phyloP scores from a whole-genome alignment of 306 rosid species.

The Trifolium dubium region DNA sequence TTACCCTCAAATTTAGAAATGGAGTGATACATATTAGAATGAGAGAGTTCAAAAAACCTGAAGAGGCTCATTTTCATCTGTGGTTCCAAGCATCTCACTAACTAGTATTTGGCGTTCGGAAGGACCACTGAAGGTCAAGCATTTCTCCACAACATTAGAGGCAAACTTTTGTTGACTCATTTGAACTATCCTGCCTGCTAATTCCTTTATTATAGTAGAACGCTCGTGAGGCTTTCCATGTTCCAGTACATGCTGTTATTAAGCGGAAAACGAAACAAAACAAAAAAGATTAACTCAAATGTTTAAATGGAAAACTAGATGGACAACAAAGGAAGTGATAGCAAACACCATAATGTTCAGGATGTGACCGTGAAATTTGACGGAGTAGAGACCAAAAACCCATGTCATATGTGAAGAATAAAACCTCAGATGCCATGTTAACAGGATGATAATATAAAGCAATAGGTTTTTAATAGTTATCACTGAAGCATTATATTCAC shows the following conservation, averaged over 20 bases:
- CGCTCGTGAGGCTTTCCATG: conserved; percentile 95
- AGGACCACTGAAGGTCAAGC: conserved; percentile 88
- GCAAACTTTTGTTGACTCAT: conserved; percentile 32
- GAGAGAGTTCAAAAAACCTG: conserved; percentile 48
- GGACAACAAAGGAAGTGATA: not conserved
- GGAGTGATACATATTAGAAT: not conserved
- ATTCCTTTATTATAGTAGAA: conserved; percentile 81
- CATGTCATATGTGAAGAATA: not conserved
- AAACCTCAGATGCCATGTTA: conserved; percentile 3
- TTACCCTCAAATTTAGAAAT: not conserved
- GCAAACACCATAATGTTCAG: not conserved
- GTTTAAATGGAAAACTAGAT: not conserved
- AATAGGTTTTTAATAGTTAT: not conserved
- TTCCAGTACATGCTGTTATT: conserved; percentile 78
- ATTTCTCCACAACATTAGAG: conserved; percentile 61
- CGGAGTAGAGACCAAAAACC: not conserved
- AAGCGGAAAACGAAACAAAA: not conserved
- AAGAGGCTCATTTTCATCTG: conserved; percentile 96
- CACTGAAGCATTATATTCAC: not conserved
- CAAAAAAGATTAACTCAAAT: conserved; percentile 26
- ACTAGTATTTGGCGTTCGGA: conserved; percentile 81
- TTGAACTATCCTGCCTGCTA: conserved; percentile 84
- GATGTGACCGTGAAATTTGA: not conserved
- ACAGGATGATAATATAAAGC: not conserved
- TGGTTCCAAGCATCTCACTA: conserved; percentile 93